Evolutionary conservation across 2,329 filamentous ascomycete species (phyloP).

Genomic region (Nemania bipapillata): DNA sequence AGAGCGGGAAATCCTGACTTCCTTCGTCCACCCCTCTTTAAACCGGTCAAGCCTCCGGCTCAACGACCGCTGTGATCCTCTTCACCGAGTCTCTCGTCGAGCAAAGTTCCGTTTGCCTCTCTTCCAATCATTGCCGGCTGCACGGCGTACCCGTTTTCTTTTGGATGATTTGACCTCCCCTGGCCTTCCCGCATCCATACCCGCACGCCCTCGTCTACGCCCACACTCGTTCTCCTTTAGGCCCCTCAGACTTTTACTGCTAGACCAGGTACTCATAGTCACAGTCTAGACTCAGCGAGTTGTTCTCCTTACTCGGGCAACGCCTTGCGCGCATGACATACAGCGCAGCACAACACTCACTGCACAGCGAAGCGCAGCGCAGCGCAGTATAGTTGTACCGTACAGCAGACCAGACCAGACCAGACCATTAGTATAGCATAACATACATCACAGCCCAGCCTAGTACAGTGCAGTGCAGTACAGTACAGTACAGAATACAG

Average conservation of each 20-base stretch:
- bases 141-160: constrained; percentile 42
- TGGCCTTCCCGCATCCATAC: constrained; percentile 42
- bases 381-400: constrained; percentile 14
- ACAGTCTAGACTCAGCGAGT: constrained; percentile 38
- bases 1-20: constrained; percentile 40
- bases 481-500: background rate
- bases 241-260: constrained; percentile 19
- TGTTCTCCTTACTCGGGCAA: constrained; percentile 34
- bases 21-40: constrained; percentile 48
- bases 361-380: constrained; percentile 3
- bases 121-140: constrained; percentile 51
- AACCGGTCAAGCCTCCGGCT: constrained; percentile 51
- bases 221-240: constrained; percentile 25
- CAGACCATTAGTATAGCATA: constrained; percentile 24
- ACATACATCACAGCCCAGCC: constrained; percentile 22
- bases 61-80: constrained; percentile 47
- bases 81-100: constrained; percentile 49
- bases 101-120: constrained; percentile 40
- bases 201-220: constrained; percentile 33
- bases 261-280: constrained; percentile 30
- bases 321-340: constrained; percentile 31
- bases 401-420: constrained; percentile 12
- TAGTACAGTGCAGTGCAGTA: background rate
- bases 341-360: too few species aligned
- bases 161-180: constrained; percentile 41